Evolutionary conservation across 345 rosid genomes (phyloP).

Genomic region (Syzygium aqueum): DNA sequence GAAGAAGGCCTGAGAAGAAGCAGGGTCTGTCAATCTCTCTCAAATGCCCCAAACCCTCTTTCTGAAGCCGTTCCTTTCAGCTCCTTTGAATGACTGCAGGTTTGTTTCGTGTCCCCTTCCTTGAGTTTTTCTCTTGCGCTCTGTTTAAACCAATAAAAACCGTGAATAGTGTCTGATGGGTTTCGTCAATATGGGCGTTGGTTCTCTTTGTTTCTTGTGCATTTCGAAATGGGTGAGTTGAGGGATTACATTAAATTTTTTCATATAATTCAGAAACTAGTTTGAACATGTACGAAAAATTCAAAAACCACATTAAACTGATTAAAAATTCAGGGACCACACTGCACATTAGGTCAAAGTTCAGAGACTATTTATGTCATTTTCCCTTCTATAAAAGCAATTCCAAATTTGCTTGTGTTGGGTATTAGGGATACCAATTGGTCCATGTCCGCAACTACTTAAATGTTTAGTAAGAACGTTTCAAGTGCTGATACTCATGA

Average conservation of each 20-base stretch:
- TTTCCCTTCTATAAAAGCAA: not conserved
- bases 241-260: no score
- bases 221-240: not conserved
- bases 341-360: no score
- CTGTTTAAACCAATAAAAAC: constrained; percentile 1
- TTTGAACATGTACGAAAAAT: no score
- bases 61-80: constrained; percentile 24
- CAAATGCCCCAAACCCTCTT: constrained; percentile 22
- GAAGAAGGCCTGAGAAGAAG: not conserved
- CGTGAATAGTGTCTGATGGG: not conserved
- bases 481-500: not conserved
- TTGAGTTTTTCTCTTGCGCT: not conserved
- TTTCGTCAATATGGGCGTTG: not conserved
- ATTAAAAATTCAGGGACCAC: no score
- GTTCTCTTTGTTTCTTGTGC: not conserved
- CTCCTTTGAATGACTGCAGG: constrained; percentile 19
- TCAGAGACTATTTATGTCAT: no score
- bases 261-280: no score
- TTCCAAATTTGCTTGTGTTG: not conserved
- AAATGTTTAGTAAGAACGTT: not conserved
- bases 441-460: not conserved
- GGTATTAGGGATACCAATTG: not conserved
- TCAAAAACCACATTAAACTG: no score
- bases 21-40: not conserved
- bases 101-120: not conserved